phyloP scores from a whole-genome alignment of 768 basidiomycete genomes.

The Agaricus sinodeliciosus region DNA sequence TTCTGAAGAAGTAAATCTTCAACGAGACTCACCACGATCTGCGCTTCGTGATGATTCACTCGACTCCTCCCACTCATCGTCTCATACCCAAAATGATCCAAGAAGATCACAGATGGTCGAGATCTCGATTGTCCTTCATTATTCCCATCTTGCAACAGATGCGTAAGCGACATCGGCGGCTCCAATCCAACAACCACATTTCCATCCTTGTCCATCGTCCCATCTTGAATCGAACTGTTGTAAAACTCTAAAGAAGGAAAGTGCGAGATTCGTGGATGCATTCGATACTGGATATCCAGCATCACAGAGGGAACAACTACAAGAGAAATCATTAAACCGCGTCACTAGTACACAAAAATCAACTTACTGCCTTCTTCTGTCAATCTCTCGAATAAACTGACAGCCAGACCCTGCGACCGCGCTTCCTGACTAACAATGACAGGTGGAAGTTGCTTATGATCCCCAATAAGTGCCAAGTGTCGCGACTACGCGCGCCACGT shows the following conservation, averaged over 20 bases:
- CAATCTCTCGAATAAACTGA: conserved; percentile 84
- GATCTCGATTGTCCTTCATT: conserved; percentile 12
- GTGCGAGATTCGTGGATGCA: conserved; percentile 86
- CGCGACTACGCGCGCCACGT: conserved; percentile 42
- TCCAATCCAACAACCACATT: conserved; percentile 41
- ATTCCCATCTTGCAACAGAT: conserved; percentile 35
- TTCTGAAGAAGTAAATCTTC: conserved; percentile 78
- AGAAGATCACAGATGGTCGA: conserved; percentile 65
- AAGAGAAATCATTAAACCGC: background rate
- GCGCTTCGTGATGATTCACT: conserved; percentile 72
- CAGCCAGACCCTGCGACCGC: conserved; percentile 60
- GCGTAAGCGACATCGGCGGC: conserved; percentile 49
- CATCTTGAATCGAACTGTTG: conserved; percentile 59
- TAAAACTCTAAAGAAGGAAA: conserved; percentile 90
- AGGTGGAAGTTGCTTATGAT: conserved; percentile 93
- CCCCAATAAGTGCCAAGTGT: conserved; percentile 89
- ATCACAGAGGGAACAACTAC: conserved; percentile 83
- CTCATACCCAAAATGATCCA: conserved; percentile 75
- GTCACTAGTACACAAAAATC: background rate
- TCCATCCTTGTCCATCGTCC: conserved; percentile 56
- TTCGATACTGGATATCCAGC: conserved; percentile 93
- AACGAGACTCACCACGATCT: conserved; percentile 71
- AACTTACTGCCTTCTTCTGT: conserved; percentile 74
- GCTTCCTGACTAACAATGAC: conserved; percentile 79
- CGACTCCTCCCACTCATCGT: conserved; percentile 61